Evolutionary conservation across 768 basidiomycete species (phyloP), one percentile per base, ranked within the genome.

Genomic region (Mycena metata): DNA sequence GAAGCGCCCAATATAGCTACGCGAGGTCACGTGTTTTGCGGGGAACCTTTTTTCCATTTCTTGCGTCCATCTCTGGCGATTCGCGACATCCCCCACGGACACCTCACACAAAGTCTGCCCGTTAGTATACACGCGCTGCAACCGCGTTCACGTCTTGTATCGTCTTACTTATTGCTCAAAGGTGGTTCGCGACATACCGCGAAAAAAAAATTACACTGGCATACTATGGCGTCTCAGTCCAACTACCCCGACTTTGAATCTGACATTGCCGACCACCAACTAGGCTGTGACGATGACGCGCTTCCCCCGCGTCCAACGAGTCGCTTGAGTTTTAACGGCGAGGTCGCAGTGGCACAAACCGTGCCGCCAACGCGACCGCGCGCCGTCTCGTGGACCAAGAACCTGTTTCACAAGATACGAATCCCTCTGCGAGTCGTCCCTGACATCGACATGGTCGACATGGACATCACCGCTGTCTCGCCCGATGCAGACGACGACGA

Each of bases 241-340:
- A 59, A 64, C 63, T 69, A 69, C 58, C 21, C 61, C 62, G 57
- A 58, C 51, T 59, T 60, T 15, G 68, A 74, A 54, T 62, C 66
- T 21, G 67, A 73, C 60, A 70, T 71, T 69, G 72, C 63, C 24
- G 73, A 67, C 50, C 39, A 66, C 57, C 52, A 58, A 50, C 51
- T 59, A 52, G 51, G 66, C 47, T 24, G 30, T 24, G 73, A 74
- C 51, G 72, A 75, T 51, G 77, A 60, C 39, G 43, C 74, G 23
- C 72, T 79, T n/a, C 84, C 85, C 39, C 76, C 78, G 70, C 84
- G 85, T 36, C 85, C 86, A 56, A 78, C 80, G 33, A 89, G 84
- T 69, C 85, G 84, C 50, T 79, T 88, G 10, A 84, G 84, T 52
- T 86, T 86, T 70, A 83, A 82, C 74, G 65, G 73, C 59, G 45